These are phyloP conservation scores for Hypsizygus ulmarius DNA, from an alignment of 1,284 basidiomycete genomes.

Conservation along the genomic window DNA sequence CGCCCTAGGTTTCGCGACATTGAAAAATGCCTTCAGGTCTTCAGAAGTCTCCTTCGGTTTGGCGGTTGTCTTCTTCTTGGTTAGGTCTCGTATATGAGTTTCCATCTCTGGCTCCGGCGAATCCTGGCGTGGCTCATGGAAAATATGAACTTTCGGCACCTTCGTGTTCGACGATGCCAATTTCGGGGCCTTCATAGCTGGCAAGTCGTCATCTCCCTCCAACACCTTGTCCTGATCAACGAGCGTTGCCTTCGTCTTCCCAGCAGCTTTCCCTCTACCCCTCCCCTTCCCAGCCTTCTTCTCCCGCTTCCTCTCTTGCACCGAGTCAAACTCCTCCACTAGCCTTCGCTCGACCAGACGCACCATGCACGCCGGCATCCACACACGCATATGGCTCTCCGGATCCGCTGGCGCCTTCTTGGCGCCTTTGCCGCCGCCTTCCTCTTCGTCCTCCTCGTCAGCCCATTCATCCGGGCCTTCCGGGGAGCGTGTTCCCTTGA, in stretches of 20 bases:
- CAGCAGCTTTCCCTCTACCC: conserved; percentile 23
- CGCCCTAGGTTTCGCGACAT: conserved; percentile 9
- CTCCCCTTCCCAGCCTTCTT: conserved; percentile 47
- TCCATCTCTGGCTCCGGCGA: not conserved
- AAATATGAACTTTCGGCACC: not conserved
- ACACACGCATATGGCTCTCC: conserved; percentile 54
- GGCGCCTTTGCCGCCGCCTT: conserved; percentile 25
- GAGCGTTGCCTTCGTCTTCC: conserved; percentile 11
- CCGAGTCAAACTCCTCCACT: conserved; percentile 58
- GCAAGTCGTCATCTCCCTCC: not conserved
- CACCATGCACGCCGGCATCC: conserved; percentile 78
- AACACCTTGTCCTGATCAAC: conserved; percentile 8
- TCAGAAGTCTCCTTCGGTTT: not conserved
- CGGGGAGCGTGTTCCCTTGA: conserved; percentile 57
- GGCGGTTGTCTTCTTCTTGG: conserved; percentile 10
- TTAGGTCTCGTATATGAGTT: conserved; percentile 14
- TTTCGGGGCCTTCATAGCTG: conserved; percentile 2
- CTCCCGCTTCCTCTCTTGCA: conserved; percentile 44
- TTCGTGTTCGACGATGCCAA: not conserved
- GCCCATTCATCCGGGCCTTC: conserved; percentile 51
- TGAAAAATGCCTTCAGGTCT: conserved; percentile 14
- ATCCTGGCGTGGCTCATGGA: not conserved
- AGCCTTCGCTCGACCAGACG: conserved; percentile 59
- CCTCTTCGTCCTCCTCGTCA: conserved; percentile 42
- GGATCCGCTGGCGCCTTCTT: conserved; percentile 49